These are phyloP conservation scores for Yarrowia alimentaria DNA, from an alignment of 805 yeast species.

Conservation along the genomic window DNA sequence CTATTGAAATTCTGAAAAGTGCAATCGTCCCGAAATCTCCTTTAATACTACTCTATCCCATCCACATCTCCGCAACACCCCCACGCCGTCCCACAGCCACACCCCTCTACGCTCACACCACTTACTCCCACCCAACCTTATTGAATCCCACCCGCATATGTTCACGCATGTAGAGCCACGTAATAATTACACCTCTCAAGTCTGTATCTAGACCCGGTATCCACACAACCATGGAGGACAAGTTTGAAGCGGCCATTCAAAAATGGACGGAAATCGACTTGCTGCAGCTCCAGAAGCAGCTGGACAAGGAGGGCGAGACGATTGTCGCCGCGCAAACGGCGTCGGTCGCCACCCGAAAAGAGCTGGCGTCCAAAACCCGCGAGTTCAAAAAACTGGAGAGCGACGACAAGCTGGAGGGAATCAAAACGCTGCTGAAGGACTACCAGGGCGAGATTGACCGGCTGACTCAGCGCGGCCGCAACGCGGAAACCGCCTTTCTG, in stretches of 20 bases:
- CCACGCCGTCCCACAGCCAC: too few species aligned
- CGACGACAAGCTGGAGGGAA: conserved; percentile 62
- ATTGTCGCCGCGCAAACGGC: conserved; percentile 67
- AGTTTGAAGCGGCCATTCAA: conserved; percentile 58
- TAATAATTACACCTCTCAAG: too few species aligned
- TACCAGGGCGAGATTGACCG: conserved; percentile 88
- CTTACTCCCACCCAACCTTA: too few species aligned
- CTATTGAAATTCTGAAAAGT: too few species aligned
- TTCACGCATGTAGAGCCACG: too few species aligned
- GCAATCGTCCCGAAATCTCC: too few species aligned
- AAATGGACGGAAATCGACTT: conserved; percentile 76
- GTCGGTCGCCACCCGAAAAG: conserved; percentile 69
- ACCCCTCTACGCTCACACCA: too few species aligned
- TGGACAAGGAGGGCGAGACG: conserved; percentile 73
- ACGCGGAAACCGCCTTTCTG: conserved; percentile 69
- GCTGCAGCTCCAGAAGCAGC: conserved; percentile 62
- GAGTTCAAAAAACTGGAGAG: conserved; percentile 65
- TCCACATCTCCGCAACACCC: too few species aligned
- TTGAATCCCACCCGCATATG: too few species aligned
- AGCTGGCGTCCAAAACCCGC: conserved; percentile 80
- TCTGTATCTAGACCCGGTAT: too few species aligned
- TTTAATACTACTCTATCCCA: too few species aligned
- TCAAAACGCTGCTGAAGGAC: conserved; percentile 64
- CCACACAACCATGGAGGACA: conserved; percentile 12
- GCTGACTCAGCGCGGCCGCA: conserved; percentile 73